Percentiles rank a stretch among this genome's conserved stretches.
These are phyloP conservation scores for Phalaenopsis equestris DNA, from an alignment of 106 monocot genomes.

Conservation along the genomic window DNA sequence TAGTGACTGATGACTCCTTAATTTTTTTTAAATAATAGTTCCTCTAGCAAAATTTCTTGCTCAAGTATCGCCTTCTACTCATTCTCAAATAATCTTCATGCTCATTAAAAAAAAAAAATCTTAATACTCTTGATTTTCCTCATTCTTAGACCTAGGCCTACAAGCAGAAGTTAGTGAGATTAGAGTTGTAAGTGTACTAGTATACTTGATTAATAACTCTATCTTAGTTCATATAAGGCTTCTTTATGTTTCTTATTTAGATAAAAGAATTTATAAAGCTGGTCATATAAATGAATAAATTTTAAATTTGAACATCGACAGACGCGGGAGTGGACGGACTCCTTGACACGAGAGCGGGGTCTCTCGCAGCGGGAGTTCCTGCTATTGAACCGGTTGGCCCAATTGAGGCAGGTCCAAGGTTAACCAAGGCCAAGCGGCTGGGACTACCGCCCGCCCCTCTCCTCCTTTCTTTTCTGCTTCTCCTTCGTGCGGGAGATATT, in stretches of 20 bases:
- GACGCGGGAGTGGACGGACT: too few species aligned
- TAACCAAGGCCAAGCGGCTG: too few species aligned
- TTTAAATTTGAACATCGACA: too few species aligned
- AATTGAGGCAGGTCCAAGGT: too few species aligned
- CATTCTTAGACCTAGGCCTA: neutral
- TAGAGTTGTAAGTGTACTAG: neutral
- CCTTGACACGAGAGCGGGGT: too few species aligned
- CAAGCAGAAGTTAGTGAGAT: neutral
- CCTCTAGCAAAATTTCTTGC: neutral
- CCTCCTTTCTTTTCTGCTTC: too few species aligned
- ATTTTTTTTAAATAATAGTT: too few species aligned
- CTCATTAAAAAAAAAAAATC: neutral
- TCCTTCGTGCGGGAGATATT: too few species aligned
- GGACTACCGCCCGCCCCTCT: too few species aligned
- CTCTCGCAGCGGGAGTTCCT: too few species aligned
- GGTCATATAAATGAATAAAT: neutral
- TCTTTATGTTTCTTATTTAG: neutral
- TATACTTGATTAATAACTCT: neutral
- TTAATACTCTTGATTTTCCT: neutral
- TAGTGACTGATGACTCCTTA: neutral
- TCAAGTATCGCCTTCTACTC: neutral
- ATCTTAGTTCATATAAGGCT: neutral
- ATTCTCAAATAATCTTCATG: neutral
- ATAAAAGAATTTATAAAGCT: neutral
- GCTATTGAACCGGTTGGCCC: too few species aligned